Evolutionary conservation across 2,329 filamentous ascomycete species (phyloP), one percentile per base, ranked within the genome.

Genomic region (Phaeoacremonium minimum): DNA sequence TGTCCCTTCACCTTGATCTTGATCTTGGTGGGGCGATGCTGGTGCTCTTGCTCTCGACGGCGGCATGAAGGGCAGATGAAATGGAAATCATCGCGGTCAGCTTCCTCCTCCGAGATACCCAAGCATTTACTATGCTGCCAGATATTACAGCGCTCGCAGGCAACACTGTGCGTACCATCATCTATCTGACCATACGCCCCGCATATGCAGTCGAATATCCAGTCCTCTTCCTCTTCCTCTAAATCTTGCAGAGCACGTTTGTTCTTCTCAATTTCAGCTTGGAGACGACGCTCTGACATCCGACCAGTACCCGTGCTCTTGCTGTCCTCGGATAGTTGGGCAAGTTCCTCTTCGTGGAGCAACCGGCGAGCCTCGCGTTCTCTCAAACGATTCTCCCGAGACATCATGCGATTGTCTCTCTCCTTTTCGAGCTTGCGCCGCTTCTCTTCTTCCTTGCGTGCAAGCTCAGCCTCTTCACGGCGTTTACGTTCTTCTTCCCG

Each of bases 121-220:
- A 95, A 76, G 55, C 93, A 98, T 51, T 85, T 87, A 69, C 89
- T 95, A 56, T 98, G 93, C 57, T 97, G 91, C 93, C 93, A 98
- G 32, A 95, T 83, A 55, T 84, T 94, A 68, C 93, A 98, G 47
- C 74, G 82, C 55, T 98, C 93, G 62, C 93, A 98, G 18, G 90
- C 86, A 46, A 98, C 82, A 56, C 89, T 95, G 56, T 95, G 90
- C 7, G 87, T 84, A 22, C 93, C 93, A 56, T 97, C 93, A 51
- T 98, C 93, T 41, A 96, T 87, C 49, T 94, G 84, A 15, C 93
- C 93, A 58, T 95, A 83, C 15, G 89, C 75, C 17, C 91, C 91
- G 57, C 93, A 98, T 17, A 87, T 75, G 56, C 93, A 98, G 56
- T 98, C 93, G 50, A 98, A 98, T 28, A 88, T 76, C 93, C 93